phyloP scores from a whole-genome alignment of 306 rosid genomes.

The Quercus cerris region DNA sequence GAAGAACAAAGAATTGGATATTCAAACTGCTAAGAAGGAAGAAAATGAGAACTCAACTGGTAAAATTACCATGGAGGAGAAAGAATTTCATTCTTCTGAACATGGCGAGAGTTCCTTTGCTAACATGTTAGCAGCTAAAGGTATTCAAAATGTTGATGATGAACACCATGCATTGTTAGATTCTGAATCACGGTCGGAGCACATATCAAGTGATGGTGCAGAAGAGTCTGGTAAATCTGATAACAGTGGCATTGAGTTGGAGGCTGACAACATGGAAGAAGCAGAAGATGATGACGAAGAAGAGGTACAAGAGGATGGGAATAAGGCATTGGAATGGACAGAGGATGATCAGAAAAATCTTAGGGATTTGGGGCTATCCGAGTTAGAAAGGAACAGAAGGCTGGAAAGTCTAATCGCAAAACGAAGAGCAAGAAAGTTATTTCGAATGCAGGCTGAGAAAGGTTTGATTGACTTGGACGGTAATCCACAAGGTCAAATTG shows the following conservation, averaged over 20 bases:
- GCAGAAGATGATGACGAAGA: constrained; percentile 38
- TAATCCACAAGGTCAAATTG: constrained; percentile 31
- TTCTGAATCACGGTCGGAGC: constrained; percentile 32
- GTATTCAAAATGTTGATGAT: constrained; percentile 1
- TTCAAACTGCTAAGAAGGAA: constrained; percentile 26
- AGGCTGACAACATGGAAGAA: constrained; percentile 26
- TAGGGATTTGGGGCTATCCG: constrained; percentile 72
- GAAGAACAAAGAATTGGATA: constrained; percentile 32
- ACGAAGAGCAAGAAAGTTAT: constrained; percentile 52
- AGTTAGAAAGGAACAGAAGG: constrained; percentile 78
- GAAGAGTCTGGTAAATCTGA: constrained; percentile 9
- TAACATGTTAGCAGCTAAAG: constrained; percentile 10
- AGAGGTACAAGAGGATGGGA: constrained; percentile 31
- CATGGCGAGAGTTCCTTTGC: constrained; percentile 30
- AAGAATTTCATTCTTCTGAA: neutral
- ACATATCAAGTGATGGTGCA: constrained; percentile 7
- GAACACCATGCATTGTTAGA: constrained; percentile 15
- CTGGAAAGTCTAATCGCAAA: constrained; percentile 73
- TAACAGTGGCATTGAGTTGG: constrained; percentile 5
- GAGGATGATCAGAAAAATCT: constrained; percentile 76
- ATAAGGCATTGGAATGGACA: constrained; percentile 78
- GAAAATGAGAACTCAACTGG: constrained; percentile 21
- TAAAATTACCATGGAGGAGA: neutral
- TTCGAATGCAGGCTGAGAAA: constrained; percentile 40
- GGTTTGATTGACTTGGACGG: constrained; percentile 19